Evolutionary conservation across 1,284 basidiomycete genomes (phyloP).

Genomic region (Waitea zeae): DNA sequence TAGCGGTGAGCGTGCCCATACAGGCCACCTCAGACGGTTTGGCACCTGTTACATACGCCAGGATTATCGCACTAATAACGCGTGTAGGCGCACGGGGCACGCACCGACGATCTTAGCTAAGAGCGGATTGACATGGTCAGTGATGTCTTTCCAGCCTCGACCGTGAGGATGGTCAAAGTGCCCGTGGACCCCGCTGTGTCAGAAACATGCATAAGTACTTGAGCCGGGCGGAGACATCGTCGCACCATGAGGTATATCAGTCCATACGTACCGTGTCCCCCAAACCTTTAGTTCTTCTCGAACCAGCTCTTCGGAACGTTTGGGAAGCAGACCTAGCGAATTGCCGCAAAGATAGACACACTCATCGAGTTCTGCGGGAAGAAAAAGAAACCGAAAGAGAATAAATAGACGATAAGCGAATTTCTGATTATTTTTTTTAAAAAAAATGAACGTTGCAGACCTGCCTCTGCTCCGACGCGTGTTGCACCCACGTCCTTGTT

Average conservation of each 20-base stretch:
- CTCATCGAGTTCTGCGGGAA: constrained; percentile 26
- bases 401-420: too few relatives aligned
- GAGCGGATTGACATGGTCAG: constrained; percentile 56
- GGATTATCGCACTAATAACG: neutral
- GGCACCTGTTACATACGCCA: constrained; percentile 40
- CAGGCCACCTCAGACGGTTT: constrained; percentile 80
- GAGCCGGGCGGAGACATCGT: constrained; percentile 3
- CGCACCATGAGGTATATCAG: neutral
- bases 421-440: too few relatives aligned
- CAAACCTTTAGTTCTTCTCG: constrained; percentile 83
- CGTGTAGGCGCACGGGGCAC: constrained; percentile 10
- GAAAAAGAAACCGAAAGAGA: neutral
- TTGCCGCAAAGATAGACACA: constrained; percentile 92
- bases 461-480: constrained; percentile 18
- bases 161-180: constrained; percentile 82
- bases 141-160: constrained; percentile 74
- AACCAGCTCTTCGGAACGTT: constrained; percentile 54
- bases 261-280: constrained; percentile 49
- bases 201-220: constrained; percentile 4
- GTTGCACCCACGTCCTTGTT: constrained; percentile 35
- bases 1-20: constrained; percentile 88
- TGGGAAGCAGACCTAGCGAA: constrained; percentile 77
- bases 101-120: constrained; percentile 74
- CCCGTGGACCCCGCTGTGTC: constrained; percentile 73
- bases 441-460: too few relatives aligned